Conservation (phyloP, 108 stramenopile genomes). For the Asterionellopsis glacialis region DNA sequence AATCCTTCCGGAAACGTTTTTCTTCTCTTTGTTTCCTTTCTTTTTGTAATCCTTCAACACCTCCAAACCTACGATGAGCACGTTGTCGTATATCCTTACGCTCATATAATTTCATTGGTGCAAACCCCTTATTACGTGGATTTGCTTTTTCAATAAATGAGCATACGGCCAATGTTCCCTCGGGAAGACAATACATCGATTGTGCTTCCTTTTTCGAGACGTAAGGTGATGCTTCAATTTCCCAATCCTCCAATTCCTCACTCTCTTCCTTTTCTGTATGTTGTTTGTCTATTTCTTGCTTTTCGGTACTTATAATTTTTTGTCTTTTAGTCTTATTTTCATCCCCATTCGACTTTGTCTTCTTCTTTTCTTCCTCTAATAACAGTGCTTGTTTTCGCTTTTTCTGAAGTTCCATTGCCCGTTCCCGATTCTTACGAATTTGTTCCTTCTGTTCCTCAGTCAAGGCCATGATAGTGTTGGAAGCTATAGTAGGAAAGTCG, state of each 20-base stretch:
- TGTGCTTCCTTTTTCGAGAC: constrained; percentile 73
- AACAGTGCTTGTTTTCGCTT: constrained; percentile 12
- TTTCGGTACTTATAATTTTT: constrained; percentile 3
- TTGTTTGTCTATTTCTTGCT: constrained; percentile 3
- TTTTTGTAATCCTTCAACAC: constrained; percentile 50
- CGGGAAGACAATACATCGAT: constrained; percentile 65
- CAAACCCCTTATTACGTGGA: constrained; percentile 59
- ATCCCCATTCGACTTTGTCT: neutral
- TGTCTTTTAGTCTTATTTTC: constrained; percentile 1
- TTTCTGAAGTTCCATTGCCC: constrained; percentile 61
- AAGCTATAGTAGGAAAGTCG: neutral
- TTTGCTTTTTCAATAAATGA: constrained; percentile 47
- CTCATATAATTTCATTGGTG: constrained; percentile 68
- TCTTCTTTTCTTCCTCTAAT: constrained; percentile 1
- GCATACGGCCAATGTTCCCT: constrained; percentile 79
- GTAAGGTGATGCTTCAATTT: constrained; percentile 53
- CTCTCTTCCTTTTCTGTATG: constrained; percentile 5
- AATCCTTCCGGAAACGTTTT: constrained; percentile 57
- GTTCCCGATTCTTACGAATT: constrained; percentile 65
- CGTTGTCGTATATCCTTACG: constrained; percentile 62
- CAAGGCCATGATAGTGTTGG: constrained; percentile 32
- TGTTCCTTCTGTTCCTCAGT: constrained; percentile 73
- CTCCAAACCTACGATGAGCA: constrained; percentile 67
- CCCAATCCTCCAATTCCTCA: constrained; percentile 63
- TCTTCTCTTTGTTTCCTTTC: constrained; percentile 57